Evolutionary conservation across 1,139 yeast genomes (phyloP).

Genomic region (Yamadazyma triangularis): DNA sequence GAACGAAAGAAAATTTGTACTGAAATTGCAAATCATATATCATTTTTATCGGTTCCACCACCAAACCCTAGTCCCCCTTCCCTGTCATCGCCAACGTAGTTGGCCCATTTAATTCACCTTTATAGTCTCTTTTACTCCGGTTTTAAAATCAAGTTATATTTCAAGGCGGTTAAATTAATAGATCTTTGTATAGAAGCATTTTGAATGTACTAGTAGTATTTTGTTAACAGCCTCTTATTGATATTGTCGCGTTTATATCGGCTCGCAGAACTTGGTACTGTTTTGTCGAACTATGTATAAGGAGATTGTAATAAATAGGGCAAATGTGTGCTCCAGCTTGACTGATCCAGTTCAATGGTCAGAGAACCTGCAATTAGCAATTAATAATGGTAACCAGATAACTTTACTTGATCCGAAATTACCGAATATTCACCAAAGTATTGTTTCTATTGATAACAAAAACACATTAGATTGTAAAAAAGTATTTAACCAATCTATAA

Average conservation of each 20-base stretch:
- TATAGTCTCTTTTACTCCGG: too few relatives aligned
- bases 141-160: too few relatives aligned
- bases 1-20: constrained; percentile 22
- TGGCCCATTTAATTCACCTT: too few relatives aligned
- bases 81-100: too few relatives aligned
- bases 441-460: constrained; percentile 12
- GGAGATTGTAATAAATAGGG: constrained; percentile 9
- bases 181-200: too few relatives aligned
- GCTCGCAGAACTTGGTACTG: too few relatives aligned
- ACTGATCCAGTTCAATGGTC: constrained; percentile 36
- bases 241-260: too few relatives aligned
- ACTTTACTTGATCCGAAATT: constrained; percentile 37
- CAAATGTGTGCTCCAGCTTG: constrained; percentile 7
- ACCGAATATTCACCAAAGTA: constrained; percentile 30
- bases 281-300: too few relatives aligned
- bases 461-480: constrained; percentile 24
- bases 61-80: too few relatives aligned
- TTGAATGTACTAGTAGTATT: too few relatives aligned
- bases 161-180: too few relatives aligned
- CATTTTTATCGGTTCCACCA: constrained; percentile 18
- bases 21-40: constrained; percentile 21
- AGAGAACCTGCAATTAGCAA: constrained; percentile 32
- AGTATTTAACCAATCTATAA: constrained; percentile 22
- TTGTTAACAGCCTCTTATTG: too few relatives aligned
- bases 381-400: constrained; percentile 31